Evolutionary conservation across 805 yeast genomes (phyloP), one percentile per base, ranked within the genome.

Genomic region (Scheffersomyces ergatensis): DNA sequence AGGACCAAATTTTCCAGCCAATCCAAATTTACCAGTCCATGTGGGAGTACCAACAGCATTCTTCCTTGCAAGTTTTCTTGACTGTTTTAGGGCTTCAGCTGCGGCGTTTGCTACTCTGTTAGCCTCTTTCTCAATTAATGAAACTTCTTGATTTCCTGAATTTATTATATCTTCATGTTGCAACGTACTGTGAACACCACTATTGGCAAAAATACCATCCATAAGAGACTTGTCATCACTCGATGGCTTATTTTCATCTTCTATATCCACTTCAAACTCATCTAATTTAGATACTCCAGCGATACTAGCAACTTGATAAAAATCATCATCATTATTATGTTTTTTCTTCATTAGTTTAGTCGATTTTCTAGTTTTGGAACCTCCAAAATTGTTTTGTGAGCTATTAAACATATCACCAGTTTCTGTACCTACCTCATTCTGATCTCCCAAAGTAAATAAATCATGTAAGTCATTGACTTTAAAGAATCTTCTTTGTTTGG

Each of bases 21-120:
- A 60, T 0, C 99, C 99, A 69, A 83, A 88, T 49, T 78, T 78
- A 0, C 99, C 99, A 0, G 99, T 92, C 95, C 97, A 93, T 0
- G 99, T 92, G 0, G 97, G 98, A 0, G 85, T 82, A 4, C 96
- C 96, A 23, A 90, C 70, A 19, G 52, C 57, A 36, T 55, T 66
- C 39, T 58, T 60, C 16, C 74, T 49, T 1, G 89, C 71, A 17
- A 65, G 57, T 35, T 64, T 70, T 31, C 89, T 63, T 0, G 96
- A 87, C 44, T 77, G 76, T 39, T 77, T 70, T 41, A 86, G 59
- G 0, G 82, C 83, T 15, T 64, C 65, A 0, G 82, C 68, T 0
- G 85, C 85, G 14, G 71, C 67, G 46, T 62, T 60, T 33, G 82
- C 78, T 55, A 74, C 77, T 36, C 70, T 69, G 8, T 70, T 57